Evolutionary conservation across 225 moss, liverwort and hornwort genomes (phyloP).

Genomic region (Straminergon stramineum): DNA sequence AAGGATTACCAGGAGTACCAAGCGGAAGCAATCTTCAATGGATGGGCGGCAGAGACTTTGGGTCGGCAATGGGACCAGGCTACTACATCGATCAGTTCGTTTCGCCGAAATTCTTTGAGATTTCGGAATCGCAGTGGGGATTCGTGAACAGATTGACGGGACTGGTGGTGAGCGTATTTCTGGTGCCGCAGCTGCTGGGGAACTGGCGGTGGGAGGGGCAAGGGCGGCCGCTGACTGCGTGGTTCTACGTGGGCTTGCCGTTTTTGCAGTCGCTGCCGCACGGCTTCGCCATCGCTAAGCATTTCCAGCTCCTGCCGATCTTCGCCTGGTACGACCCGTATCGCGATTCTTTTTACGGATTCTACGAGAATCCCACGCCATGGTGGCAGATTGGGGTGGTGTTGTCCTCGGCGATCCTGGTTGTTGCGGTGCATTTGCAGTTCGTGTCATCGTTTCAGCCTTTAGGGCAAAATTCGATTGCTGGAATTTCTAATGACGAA

Average conservation of each 20-base stretch:
- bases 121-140: not conserved
- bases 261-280: constrained; percentile 17
- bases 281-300: not conserved
- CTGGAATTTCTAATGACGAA: not conserved
- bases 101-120: not conserved
- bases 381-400: not conserved
- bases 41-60: not conserved
- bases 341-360: not conserved
- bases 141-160: constrained; percentile 4
- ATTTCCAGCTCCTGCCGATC: constrained; percentile 12
- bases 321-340: constrained; percentile 3
- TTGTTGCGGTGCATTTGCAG: constrained; percentile 1
- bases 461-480: too few species aligned
- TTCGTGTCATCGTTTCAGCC: not conserved
- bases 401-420: not conserved
- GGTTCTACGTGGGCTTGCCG: constrained; percentile 19
- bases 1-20: not conserved
- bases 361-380: not conserved
- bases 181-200: constrained; percentile 19
- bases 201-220: constrained; percentile 8
- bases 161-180: constrained; percentile 9
- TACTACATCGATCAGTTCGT: not conserved
- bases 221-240: not conserved
- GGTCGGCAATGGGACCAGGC: not conserved
- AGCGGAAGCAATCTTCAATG: not conserved